phyloP scores from a whole-genome alignment of 2,329 filamentous ascomycete species.

The Fusarium longipes region DNA sequence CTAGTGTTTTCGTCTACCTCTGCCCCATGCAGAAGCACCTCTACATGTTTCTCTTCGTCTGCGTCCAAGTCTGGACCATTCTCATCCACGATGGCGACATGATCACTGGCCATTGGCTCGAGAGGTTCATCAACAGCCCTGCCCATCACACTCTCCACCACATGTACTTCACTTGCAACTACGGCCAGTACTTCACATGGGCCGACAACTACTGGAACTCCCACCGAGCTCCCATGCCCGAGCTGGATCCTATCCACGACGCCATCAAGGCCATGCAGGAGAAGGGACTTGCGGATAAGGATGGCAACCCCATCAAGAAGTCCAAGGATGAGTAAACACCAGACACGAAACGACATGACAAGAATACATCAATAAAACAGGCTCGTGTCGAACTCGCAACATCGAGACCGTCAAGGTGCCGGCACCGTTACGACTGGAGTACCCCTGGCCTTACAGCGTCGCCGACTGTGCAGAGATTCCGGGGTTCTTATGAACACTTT shows the following conservation, averaged over 20 bases:
- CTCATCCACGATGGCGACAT: slow-evolving; percentile 63
- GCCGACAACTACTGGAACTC: slow-evolving; percentile 59
- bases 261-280: slow-evolving; percentile 57
- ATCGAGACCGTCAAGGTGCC: slow-evolving; percentile 30
- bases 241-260: slow-evolving; percentile 58
- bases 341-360: slow-evolving; percentile 1
- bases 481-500: slow-evolving; percentile 31
- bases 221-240: slow-evolving; percentile 56
- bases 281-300: slow-evolving; percentile 58
- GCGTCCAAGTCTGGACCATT: slow-evolving; percentile 62
- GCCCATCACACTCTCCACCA: slow-evolving; percentile 62
- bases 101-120: slow-evolving; percentile 59
- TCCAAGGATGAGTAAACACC: slow-evolving; percentile 44
- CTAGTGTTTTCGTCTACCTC: slow-evolving; percentile 57
- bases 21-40: slow-evolving; percentile 60
- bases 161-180: slow-evolving; percentile 63
- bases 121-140: slow-evolving; percentile 61
- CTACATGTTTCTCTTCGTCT: slow-evolving; percentile 57
- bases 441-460: slow-evolving; percentile 13
- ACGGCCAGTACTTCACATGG: slow-evolving; percentile 63
- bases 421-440: slow-evolving; percentile 32
- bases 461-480: slow-evolving; percentile 18
- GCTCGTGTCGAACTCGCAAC: slow-evolving; percentile 2
- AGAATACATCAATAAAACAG: background rate
- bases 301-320: slow-evolving; percentile 54